Percentiles rank a stretch among this genome's conserved stretches.
These are phyloP conservation scores for Chlamydomonas sp. DNA, from an alignment of 139 green algal genomes.

Conservation along the genomic window DNA sequence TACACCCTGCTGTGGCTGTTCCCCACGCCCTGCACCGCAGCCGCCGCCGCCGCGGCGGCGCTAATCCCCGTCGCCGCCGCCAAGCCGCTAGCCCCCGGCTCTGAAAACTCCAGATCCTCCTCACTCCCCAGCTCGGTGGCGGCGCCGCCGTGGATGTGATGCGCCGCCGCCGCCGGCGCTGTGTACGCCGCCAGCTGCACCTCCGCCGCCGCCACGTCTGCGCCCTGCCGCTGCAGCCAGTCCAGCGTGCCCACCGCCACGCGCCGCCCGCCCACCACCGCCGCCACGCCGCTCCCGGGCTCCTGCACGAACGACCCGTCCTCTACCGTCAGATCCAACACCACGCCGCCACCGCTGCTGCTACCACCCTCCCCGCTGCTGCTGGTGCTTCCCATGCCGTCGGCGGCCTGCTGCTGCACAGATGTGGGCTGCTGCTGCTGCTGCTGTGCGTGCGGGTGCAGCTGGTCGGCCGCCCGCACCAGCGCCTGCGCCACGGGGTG, in stretches of 20 bases:
- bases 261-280: slow-evolving; percentile 57
- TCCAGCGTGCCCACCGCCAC: slow-evolving; percentile 85
- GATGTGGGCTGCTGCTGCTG: background rate
- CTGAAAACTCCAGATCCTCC: slow-evolving; percentile 26
- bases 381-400: slow-evolving; percentile 25
- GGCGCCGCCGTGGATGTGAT: background rate
- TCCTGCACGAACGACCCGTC: slow-evolving; percentile 83
- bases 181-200: slow-evolving; percentile 14
- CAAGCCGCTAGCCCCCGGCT: background rate
- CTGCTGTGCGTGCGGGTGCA: slow-evolving; percentile 17
- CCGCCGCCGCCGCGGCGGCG: background rate
- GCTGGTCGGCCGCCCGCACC: slow-evolving; percentile 27
- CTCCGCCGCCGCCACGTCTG: slow-evolving; percentile 18
- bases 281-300: slow-evolving; percentile 78
- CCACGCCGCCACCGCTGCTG: background rate
- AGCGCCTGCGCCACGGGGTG: slow-evolving; percentile 79
- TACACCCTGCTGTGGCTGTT: slow-evolving; percentile 78
- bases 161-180: background rate
- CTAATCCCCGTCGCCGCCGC: background rate
- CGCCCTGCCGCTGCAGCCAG: slow-evolving; percentile 71
- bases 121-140: background rate
- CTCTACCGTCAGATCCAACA: background rate
- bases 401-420: slow-evolving; percentile 2
- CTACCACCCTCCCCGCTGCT: slow-evolving; percentile 21
- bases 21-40: slow-evolving; percentile 34